A percentile compares a stretch with the other conserved stretches of the same genome.
Conservation (phyloP, 768 basidiomycete genomes). For the Suillus bovinus region DNA sequence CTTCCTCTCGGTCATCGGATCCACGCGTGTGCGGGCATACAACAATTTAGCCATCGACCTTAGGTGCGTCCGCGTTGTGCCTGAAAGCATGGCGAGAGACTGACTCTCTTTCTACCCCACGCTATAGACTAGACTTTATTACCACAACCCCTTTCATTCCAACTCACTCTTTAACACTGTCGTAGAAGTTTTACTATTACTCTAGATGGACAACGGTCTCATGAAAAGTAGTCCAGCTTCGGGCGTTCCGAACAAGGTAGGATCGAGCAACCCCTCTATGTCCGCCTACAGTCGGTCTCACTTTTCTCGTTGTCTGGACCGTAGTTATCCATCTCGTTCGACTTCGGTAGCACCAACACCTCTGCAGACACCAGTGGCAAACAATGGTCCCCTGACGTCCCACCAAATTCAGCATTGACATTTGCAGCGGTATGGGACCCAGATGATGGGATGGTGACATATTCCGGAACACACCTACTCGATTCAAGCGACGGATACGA, state of each 20-base stretch:
- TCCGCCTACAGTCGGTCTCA: background rate
- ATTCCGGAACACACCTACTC: slow-evolving; percentile 52
- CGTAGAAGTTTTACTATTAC: too few relatives aligned
- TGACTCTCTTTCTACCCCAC: background rate
- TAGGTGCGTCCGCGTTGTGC: background rate
- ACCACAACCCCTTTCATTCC: background rate
- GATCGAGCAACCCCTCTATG: background rate
- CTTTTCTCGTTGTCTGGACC: background rate
- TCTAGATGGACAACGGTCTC: background rate
- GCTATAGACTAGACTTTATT: background rate
- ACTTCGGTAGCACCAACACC: slow-evolving; percentile 14
- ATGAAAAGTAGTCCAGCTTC: background rate
- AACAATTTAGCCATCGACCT: slow-evolving; percentile 17
- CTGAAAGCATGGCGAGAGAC: background rate
- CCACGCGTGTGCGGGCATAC: slow-evolving; percentile 26
- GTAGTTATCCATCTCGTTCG: slow-evolving; percentile 28
- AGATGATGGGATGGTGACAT: slow-evolving; percentile 55
- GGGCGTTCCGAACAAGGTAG: slow-evolving; percentile 19
- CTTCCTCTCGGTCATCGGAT: slow-evolving; percentile 10
- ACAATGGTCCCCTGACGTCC: slow-evolving; percentile 59
- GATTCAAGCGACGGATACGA: slow-evolving; percentile 23
- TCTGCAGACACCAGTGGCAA: slow-evolving; percentile 16
- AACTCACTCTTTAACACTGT: background rate
- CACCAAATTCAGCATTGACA: slow-evolving; percentile 54
- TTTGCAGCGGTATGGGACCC: slow-evolving; percentile 65